A percentile compares a stretch with the other conserved stretches of the same genome.
Conservation (phyloP, 805 yeast species). For the Wickerhamomyces rabaulensis region DNA sequence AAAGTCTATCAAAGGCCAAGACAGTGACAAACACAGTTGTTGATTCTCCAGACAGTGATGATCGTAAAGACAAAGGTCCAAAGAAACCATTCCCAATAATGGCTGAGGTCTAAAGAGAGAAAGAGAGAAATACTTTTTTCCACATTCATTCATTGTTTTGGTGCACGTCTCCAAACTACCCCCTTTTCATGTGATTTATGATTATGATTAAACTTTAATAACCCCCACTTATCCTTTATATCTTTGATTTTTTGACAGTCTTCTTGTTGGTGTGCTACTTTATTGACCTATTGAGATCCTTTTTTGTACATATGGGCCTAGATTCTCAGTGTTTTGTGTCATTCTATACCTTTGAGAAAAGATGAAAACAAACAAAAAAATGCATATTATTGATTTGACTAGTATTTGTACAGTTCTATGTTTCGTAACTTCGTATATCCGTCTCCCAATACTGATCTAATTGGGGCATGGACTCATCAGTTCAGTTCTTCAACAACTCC, state of each 20-base stretch:
- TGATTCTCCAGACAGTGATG: constrained; percentile 45
- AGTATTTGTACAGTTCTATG: background rate
- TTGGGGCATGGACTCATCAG: background rate
- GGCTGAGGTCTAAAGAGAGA: constrained; percentile 16
- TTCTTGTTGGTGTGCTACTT: background rate
- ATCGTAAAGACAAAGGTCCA: constrained; percentile 33
- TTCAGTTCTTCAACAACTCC: background rate
- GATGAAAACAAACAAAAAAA: background rate
- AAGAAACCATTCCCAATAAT: constrained; percentile 26
- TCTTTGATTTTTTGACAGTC: background rate
- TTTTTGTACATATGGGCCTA: background rate
- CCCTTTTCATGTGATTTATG: background rate
- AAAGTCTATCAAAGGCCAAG: constrained; percentile 61
- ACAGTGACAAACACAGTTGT: constrained; percentile 72
- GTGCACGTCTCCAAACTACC: background rate
- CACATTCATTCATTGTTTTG: background rate
- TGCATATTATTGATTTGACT: background rate
- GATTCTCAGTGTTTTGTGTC: background rate
- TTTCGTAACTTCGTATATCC: background rate
- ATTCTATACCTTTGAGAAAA: background rate
- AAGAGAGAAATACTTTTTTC: background rate
- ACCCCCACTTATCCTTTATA: background rate
- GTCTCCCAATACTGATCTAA: too few species aligned
- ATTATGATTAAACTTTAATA: constrained; percentile 1
- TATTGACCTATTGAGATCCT: background rate